Percentiles rank a stretch among this genome's conserved stretches.
phyloP scores from a whole-genome alignment of 2,329 filamentous ascomycete genomes.

The Trichoderma breve region DNA sequence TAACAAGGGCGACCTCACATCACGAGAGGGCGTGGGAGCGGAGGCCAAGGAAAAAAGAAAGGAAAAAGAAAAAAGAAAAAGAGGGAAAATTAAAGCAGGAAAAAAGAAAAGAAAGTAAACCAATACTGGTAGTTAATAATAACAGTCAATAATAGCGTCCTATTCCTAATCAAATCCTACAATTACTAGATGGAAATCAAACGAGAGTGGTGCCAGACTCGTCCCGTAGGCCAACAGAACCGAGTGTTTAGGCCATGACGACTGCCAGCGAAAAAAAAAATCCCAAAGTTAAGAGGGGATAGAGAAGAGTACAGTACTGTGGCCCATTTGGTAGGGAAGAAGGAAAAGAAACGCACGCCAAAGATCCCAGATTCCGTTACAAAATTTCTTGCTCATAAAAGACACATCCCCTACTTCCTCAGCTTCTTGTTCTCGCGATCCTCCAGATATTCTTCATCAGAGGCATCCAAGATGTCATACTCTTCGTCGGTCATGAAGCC shows the following conservation, averaged over 20 bases:
- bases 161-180: conserved; percentile 16
- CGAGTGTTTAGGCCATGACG: neutral
- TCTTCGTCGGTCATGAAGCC: conserved; percentile 96
- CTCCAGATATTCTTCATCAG: conserved; percentile 76
- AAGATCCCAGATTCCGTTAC: conserved; percentile 14
- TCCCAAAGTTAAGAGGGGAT: neutral
- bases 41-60: neutral
- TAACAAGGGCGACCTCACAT: neutral
- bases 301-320: conserved; percentile 15
- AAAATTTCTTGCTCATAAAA: neutral
- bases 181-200: conserved; percentile 15
- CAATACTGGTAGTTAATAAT: neutral
- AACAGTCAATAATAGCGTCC: conserved; percentile 6
- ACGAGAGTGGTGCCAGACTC: conserved; percentile 14
- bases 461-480: conserved; percentile 94
- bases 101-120: neutral
- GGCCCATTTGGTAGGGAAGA: neutral
- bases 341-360: conserved; percentile 9
- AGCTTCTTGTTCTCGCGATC: conserved; percentile 48
- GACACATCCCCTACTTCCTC: conserved; percentile 35
- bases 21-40: neutral
- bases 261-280: neutral
- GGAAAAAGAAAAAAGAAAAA: neutral
- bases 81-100: too few species aligned
- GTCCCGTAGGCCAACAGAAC: neutral